Base-by-base conservation (phyloP, 306 rosid species). In the Prunus kanzakura region DNA sequence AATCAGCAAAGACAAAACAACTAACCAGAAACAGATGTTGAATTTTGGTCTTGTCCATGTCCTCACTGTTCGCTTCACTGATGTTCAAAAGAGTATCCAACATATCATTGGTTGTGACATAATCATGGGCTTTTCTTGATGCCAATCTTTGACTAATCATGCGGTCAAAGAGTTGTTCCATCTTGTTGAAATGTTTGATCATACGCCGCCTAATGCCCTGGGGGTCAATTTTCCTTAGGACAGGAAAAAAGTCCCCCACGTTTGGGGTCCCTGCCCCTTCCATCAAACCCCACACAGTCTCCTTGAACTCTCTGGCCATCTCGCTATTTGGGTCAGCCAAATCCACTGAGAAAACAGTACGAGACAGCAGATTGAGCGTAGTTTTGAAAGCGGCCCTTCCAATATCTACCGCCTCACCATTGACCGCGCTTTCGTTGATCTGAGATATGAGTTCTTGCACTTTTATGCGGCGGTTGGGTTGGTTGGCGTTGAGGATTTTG, bases 341-440 rank as follows among this genome's bases (percentile, higher is more conserved):
- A 41, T 86, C 85, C 25, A 60, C 8, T 0, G 81, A 82, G 45
- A 74, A 77, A 23, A 79, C 32, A 5, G 81, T 73, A 60, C 65
- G 61, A 1, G 82, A 80, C 8, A 85, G 32, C 14, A 81, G 20
- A 61, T 80, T 74, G 6, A 82, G 52, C 7, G n/a, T 4, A 1
- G 82, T 79, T 6, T 16, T 38, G 46, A 80, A 79, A 5, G 38
- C 78, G 13, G 57, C 76, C 25, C 43, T 47, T 4, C 76, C 86
- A 46, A 82, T 14, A 52, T 73, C 78, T 10, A 82, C 57, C 4
- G 71, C 56, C 67, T 69, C 35, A 14, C 81, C 74, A 0, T 75
- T 80, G 15, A 2, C 14, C 11, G 67, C 19, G 1, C 35, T 20
- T 41, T 27, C 52, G 0, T 30, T 41, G 29, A 70, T 46, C 22